Conservation (phyloP, 345 rosid genomes). For the Salix udensis region DNA sequence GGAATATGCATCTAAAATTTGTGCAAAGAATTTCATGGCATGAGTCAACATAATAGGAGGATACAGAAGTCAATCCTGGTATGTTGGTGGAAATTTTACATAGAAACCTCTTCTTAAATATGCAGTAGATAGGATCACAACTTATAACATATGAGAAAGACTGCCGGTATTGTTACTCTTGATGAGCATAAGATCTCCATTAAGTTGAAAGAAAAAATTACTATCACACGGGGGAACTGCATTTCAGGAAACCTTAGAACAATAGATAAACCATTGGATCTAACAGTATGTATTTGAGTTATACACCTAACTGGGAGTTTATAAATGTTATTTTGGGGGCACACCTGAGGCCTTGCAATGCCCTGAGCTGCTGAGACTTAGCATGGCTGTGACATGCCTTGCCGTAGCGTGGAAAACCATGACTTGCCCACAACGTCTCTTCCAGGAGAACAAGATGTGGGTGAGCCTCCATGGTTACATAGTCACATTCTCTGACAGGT, state of each 20-base stretch:
- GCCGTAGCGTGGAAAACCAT: background rate
- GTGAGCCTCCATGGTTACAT: background rate
- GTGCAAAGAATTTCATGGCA: background rate
- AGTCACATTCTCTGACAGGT: background rate
- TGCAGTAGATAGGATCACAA: background rate
- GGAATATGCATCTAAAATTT: background rate
- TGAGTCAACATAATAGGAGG: background rate
- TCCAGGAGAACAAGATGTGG: background rate
- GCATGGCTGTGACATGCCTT: background rate
- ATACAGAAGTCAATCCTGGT: background rate
- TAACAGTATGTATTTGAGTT: background rate
- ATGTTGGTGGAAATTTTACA: background rate
- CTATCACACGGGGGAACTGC: background rate
- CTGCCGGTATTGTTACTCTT: background rate
- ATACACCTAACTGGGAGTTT: background rate
- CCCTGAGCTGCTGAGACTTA: background rate
- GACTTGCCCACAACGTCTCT: background rate
- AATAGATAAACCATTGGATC: background rate
- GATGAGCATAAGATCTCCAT: background rate
- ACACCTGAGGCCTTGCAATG: background rate
- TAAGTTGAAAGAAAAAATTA: background rate
- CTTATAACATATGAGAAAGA: background rate
- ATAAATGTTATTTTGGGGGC: background rate
- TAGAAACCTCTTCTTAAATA: background rate
- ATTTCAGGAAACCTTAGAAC: background rate